Base-by-base conservation (phyloP, 2,329 filamentous ascomycete genomes). In the Epichloe glyceriae region DNA sequence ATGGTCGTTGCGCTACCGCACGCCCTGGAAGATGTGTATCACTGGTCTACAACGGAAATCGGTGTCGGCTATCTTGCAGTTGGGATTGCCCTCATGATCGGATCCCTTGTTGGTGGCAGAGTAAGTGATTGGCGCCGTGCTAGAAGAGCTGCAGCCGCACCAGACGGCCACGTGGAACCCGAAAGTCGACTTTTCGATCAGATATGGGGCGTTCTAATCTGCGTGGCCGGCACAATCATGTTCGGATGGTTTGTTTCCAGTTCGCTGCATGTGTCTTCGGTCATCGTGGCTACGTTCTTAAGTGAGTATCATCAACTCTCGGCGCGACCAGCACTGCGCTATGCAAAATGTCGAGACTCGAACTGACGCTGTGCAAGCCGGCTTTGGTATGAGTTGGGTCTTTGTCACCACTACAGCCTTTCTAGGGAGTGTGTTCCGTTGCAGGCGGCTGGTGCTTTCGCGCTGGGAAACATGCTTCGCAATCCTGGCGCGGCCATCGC, bases 391-490 rank as follows among this genome's bases (percentile, higher is more conserved):
- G 52, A 67, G 67, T 6, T 67, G 69, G 54, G 68, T 71, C 42
- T 69, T 71, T 51, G 65, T 71, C 17, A 64, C 67, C 3, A 69
- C 62, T 20, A 70, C 67, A 0, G 65, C 66, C 1, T 72, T 68
- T 53, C 62, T 70, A 40, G 70, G 12, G 67, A 70, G 51, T 69
- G 64, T 49, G 62, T 66, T 2, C 63, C 65, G 11, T 55, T 63
- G 42, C 65, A 68, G 46, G 65, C 69, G 15, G 70, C 70, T 3
- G 66, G 62, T 17, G 59, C 69, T 7, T 68, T 72, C 43, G 69
- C 69, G 0, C 58, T 72, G 6, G 65, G 62, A 4, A 67, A 67
- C 46, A 61, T 70, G 53, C 60, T 71, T 33, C 63, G 69, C 2
- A 72, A 70, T 48, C 60, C 65, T 6, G 67, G 62, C 4, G 67